Evolutionary conservation across 495 filamentous ascomycete genomes (phyloP).

Genomic region (Penicillium argentinense): DNA sequence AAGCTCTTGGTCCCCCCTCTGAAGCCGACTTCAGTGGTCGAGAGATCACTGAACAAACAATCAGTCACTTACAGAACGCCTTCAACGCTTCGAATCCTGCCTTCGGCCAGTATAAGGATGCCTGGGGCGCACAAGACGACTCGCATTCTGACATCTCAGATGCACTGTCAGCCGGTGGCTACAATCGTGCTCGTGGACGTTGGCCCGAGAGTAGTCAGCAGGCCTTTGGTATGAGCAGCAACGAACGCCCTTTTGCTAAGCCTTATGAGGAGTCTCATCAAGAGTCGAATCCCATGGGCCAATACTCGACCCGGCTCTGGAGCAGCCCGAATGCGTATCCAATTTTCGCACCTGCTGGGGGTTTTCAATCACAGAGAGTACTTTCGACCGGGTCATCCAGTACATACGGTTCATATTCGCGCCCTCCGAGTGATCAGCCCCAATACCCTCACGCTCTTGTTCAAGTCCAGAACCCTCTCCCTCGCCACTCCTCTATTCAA

Average conservation of each 20-base stretch:
- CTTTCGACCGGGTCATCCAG: constrained; percentile 40
- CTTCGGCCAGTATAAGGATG: constrained; percentile 53
- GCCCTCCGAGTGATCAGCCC: constrained; percentile 30
- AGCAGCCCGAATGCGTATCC: constrained; percentile 19
- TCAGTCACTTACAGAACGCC: constrained; percentile 51
- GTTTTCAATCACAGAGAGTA: constrained; percentile 37
- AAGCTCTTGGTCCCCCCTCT: constrained; percentile 64
- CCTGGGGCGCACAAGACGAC: constrained; percentile 68
- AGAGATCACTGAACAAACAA: constrained; percentile 53
- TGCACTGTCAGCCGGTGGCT: constrained; percentile 56
- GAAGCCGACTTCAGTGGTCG: constrained; percentile 52
- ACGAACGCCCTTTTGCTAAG: constrained; percentile 30
- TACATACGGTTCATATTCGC: constrained; percentile 30
- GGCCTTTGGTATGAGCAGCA: constrained; percentile 23
- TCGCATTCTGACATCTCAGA: constrained; percentile 63
- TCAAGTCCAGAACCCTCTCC: constrained; percentile 16
- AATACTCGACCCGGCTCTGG: constrained; percentile 38
- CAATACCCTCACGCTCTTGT: constrained; percentile 32
- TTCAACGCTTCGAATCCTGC: constrained; percentile 54
- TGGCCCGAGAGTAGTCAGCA: constrained; percentile 52
- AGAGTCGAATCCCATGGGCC: constrained; percentile 20
- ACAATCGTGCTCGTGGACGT: constrained; percentile 60
- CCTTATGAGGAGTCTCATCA: constrained; percentile 26
- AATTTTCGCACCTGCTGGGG: constrained; percentile 15
- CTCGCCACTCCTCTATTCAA: constrained; percentile 40